Evolutionary conservation across 2,329 filamentous ascomycete genomes (phyloP).

Genomic region (Phialocephala subalpina): DNA sequence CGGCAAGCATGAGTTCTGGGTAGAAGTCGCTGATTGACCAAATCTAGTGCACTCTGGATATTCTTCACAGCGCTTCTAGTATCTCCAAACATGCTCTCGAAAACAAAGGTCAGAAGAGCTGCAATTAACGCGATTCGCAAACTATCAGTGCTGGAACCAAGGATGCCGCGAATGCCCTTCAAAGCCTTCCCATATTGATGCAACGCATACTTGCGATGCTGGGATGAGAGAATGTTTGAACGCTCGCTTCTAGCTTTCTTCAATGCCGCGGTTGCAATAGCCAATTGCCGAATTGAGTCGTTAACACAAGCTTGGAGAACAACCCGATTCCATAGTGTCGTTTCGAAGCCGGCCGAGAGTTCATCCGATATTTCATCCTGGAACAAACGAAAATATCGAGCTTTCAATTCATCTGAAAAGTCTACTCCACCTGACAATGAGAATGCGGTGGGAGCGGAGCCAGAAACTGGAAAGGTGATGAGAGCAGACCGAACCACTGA

Average conservation of each 20-base stretch:
- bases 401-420: conserved; percentile 11
- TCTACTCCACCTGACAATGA: neutral
- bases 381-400: conserved; percentile 19
- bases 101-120: conserved; percentile 12
- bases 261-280: conserved; percentile 9
- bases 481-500: neutral
- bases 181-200: conserved; percentile 10
- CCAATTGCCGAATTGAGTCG: conserved; percentile 5
- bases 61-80: conserved; percentile 3
- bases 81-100: conserved; percentile 13
- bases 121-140: neutral
- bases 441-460: too few species aligned
- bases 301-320: conserved; percentile 25
- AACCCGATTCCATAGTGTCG: conserved; percentile 19
- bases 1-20: neutral
- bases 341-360: conserved; percentile 20
- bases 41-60: conserved; percentile 14
- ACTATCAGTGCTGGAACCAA: neutral
- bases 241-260: conserved; percentile 4
- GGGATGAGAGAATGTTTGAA: neutral
- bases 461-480: too few species aligned
- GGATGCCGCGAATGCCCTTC: neutral
- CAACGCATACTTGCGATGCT: conserved; percentile 15
- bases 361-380: conserved; percentile 14
- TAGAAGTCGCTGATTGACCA: conserved; percentile 3